Base-by-base conservation (phyloP, 495 filamentous ascomycete genomes). In the Penicillium parvum region DNA sequence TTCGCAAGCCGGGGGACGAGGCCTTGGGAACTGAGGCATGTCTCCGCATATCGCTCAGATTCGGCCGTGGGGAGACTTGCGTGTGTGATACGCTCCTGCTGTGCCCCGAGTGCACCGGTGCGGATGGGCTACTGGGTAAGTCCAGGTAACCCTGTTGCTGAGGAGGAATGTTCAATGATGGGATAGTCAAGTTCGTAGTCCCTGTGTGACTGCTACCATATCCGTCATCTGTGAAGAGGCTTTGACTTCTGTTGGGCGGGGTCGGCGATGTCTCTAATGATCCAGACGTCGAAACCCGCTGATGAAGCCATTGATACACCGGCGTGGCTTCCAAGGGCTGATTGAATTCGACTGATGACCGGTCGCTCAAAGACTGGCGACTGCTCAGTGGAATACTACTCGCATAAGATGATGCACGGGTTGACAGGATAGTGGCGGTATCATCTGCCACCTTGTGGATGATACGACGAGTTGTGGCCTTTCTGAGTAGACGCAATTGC, bases 381-480 rank as follows among this genome's bases (percentile, higher is more conserved):
- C 55, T 61, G 23, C 52, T 62, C 27, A 65, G 46, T 4, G 61
- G 63, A n/a, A 50, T 48, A 18, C 47, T 51, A 32, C 44, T 48
- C 9, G 52, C 43, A 17, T 58, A 55, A 19, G 65, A 68, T 22
- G 35, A 43, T 21, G 52, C 43, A 14, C 51, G 49, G 34, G 57
- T 65, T 27, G 47, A 50, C 22, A 51, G 56, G 16, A 72, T 55
- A 1, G 68, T 67, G 16, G 52, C 56, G 18, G 68, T 65, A 47
- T 73, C 69, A 41, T 68, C 63, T 5, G 52, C 63, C 21, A 68
- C 61, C 40, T 59, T 66, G 25, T 63, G 47, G 11, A 74, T 68
- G 19, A 74, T 66, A 5, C 50, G 55, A 19, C 62, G 61, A 25
- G 55, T 71, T 40, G 66, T 57, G 5, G 53, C 52, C 33, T 47